These are phyloP conservation scores for Jasminum sambac DNA, from an alignment of 257 asterid species.

Conservation along the genomic window DNA sequence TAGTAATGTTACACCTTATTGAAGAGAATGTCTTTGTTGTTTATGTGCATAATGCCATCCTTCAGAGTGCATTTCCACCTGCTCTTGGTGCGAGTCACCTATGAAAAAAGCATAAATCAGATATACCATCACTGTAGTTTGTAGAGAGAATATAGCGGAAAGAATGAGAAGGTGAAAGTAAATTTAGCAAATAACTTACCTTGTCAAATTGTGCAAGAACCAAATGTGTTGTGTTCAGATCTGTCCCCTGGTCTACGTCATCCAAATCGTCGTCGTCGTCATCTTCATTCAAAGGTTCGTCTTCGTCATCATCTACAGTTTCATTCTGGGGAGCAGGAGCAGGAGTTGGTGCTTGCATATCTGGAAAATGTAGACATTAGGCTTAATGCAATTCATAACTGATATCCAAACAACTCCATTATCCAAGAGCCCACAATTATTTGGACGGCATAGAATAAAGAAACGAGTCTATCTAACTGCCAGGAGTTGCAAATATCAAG, in stretches of 20 bases:
- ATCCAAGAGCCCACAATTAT: background rate
- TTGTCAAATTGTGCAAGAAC: slow-evolving; percentile 96
- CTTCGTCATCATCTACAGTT: slow-evolving; percentile 70
- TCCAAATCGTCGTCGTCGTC: slow-evolving; percentile 94
- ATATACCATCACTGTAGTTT: background rate
- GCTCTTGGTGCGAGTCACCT: slow-evolving; percentile 98
- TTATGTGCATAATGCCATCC: slow-evolving; percentile 97
- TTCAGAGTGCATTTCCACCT: slow-evolving; percentile 95
- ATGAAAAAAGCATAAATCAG: slow-evolving; percentile 15
- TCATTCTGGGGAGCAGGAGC: slow-evolving; percentile 75
- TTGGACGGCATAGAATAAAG: background rate
- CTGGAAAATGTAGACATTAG: slow-evolving; percentile 36
- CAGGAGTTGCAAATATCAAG: slow-evolving; percentile 10
- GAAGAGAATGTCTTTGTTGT: slow-evolving; percentile 83
- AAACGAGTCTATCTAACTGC: background rate
- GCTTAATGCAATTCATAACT: background rate
- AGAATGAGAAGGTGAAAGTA: background rate
- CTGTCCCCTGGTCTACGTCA: slow-evolving; percentile 87
- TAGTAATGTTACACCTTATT: slow-evolving; percentile 37
- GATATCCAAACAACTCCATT: background rate
- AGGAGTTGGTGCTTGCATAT: slow-evolving; percentile 87
- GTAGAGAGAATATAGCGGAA: background rate
- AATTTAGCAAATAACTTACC: slow-evolving; percentile 35
- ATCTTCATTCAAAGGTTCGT: slow-evolving; percentile 90
- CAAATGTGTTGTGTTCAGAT: slow-evolving; percentile 74